Base-by-base conservation (phyloP, 805 yeast species). In the Hanseniaspora hatyaiensis region DNA sequence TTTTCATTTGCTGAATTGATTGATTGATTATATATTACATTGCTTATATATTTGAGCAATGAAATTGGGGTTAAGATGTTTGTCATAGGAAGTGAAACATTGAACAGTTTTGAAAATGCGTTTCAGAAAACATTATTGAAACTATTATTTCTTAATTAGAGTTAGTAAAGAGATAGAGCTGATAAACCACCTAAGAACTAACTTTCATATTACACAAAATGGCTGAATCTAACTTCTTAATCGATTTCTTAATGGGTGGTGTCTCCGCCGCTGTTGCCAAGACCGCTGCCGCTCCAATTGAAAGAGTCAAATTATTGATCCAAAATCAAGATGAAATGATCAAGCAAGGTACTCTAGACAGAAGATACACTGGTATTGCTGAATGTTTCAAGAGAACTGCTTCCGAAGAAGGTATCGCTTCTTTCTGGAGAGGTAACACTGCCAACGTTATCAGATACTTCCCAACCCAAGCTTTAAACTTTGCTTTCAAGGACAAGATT, bases 361-460 rank as follows among this genome's bases (percentile, higher is more conserved):
- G 67, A 64, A 79, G 74, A 68, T 87, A 88, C 80, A 78, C 72
- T 58, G 96, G 96, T 83, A 88, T 87, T 57, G 72, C 61, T 55
- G 96, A 87, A 66, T 85, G 95, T 75, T 87, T 88, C 94, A 78
- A 67, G 64, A 83, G 96, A 78, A 88, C 96, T 60, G 82, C 88
- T 57, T 82, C 83, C 60, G 85, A 82, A 60, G 96, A 87, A 76
- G 96, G 96, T 80, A 64, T 83, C 55, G 75, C 72, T 58, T 73
- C 96, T 55, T 86, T 87, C 89, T 87, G 96, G 96, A 82, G 96
- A 82, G 96, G 96, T 79, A 87, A 87, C 88, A 88, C 96, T 58
- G 96, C 96, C 65, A 87, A 87, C 74, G 96, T 87, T 68, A 81
- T 87, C 75, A 84, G 96, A 78, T 87, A 88, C 80, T 87, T 87